phyloP scores from a whole-genome alignment of 2,329 filamentous ascomycete species.

The Chaetomiaceae sp. region DNA sequence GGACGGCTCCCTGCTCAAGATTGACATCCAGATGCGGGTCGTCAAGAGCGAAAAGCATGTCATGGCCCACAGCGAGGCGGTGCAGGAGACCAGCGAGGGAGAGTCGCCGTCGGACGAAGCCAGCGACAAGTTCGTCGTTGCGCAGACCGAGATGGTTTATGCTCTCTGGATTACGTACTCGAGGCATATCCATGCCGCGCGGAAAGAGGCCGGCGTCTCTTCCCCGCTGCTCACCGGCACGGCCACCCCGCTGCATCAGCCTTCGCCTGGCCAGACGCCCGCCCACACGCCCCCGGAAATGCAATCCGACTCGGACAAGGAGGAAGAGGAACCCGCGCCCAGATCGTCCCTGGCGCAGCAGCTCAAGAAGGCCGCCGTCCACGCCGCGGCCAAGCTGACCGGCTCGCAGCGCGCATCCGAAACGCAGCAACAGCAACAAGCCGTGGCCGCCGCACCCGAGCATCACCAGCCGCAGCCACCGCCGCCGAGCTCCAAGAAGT shows the following conservation, averaged over 20 bases:
- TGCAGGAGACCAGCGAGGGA: constrained; percentile 56
- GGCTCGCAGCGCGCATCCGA: constrained; percentile 28
- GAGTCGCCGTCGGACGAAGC: constrained; percentile 39
- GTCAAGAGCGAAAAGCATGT: constrained; percentile 77
- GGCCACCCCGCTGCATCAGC: constrained; percentile 69
- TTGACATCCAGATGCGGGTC: constrained; percentile 94
- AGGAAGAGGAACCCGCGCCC: constrained; percentile 32
- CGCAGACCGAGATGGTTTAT: constrained; percentile 74
- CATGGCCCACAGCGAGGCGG: constrained; percentile 54
- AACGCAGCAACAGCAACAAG: constrained; percentile 28
- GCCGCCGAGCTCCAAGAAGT: constrained; percentile 53
- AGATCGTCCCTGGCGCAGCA: constrained; percentile 48
- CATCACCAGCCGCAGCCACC: no score
- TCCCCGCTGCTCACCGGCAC: constrained; percentile 58
- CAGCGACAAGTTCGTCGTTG: constrained; percentile 41
- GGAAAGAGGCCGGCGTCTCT: constrained; percentile 52
- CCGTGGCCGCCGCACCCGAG: constrained; percentile 29
- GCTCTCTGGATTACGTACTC: constrained; percentile 98
- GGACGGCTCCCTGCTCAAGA: constrained; percentile 84
- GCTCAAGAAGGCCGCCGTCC: constrained; percentile 51
- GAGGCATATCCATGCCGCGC: constrained; percentile 75
- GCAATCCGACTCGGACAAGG: constrained; percentile 47
- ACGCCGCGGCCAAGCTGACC: constrained; percentile 48
- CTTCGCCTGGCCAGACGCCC: constrained; percentile 66
- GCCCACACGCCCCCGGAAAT: constrained; percentile 52